These are phyloP conservation scores for Metschnikowia drakensbergensis DNA, from an alignment of 805 yeast species.

Conservation along the genomic window DNA sequence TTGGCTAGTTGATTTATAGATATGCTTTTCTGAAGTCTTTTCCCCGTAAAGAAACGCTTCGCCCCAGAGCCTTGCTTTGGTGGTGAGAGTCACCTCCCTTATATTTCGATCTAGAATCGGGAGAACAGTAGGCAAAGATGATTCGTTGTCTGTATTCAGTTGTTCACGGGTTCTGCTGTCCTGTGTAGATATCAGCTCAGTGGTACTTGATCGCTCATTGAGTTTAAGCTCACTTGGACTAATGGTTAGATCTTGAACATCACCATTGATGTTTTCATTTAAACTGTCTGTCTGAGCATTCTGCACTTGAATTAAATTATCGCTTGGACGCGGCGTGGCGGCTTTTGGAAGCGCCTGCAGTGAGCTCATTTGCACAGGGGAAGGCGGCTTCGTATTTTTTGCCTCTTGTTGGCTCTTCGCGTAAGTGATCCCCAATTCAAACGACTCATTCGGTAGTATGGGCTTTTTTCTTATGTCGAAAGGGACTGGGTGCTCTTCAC, in stretches of 20 bases:
- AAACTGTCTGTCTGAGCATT: not conserved
- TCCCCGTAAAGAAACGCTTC: constrained; percentile 17
- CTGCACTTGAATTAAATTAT: not conserved
- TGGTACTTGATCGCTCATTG: not conserved
- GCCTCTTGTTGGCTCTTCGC: not conserved
- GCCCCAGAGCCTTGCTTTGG: constrained; percentile 19
- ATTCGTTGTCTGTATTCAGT: not conserved
- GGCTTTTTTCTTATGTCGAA: constrained; percentile 32
- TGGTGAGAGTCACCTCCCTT: constrained; percentile 19
- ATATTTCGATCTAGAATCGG: constrained; percentile 19
- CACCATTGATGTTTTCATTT: not conserved
- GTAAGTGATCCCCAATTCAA: constrained; percentile 20
- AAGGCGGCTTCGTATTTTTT: not conserved
- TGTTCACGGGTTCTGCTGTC: not conserved
- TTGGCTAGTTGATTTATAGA: constrained; percentile 10
- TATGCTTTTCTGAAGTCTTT: constrained; percentile 15
- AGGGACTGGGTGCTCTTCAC: constrained; percentile 32
- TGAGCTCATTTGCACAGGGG: not conserved
- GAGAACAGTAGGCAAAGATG: constrained; percentile 1
- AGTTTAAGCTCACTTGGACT: not conserved
- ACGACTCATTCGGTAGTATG: constrained; percentile 31
- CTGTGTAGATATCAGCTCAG: not conserved
- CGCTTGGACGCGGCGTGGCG: not conserved
- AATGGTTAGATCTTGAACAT: not conserved
- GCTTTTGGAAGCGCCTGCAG: not conserved